These are phyloP conservation scores for Filobasidium uniguttulatum DNA, from an alignment of 1,284 basidiomycete species.

Conservation along the genomic window DNA sequence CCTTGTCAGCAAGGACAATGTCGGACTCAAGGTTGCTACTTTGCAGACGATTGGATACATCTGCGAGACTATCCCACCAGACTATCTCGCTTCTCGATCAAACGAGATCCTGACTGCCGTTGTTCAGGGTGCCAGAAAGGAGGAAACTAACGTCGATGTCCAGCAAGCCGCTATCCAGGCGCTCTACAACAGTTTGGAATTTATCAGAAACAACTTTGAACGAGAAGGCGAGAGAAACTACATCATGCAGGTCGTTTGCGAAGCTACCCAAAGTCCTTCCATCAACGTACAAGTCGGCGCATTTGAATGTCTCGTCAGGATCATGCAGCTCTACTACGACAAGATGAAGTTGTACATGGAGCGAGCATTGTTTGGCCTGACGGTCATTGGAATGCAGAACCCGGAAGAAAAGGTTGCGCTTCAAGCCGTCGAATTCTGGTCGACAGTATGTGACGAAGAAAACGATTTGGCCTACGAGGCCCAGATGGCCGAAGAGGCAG, in stretches of 20 bases:
- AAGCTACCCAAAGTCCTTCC: constrained; percentile 77
- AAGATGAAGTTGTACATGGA: constrained; percentile 99
- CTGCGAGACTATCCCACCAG: constrained; percentile 91
- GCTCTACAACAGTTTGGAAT: constrained; percentile 90
- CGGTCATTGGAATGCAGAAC: constrained; percentile 97
- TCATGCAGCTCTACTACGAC: constrained; percentile 97
- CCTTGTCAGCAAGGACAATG: constrained; percentile 67
- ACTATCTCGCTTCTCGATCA: constrained; percentile 72
- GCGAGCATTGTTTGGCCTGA: constrained; percentile 92
- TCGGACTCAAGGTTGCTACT: constrained; percentile 71
- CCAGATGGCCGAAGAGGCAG: constrained; percentile 84
- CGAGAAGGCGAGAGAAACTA: constrained; percentile 97
- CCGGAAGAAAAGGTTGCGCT: constrained; percentile 78
- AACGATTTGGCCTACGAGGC: constrained; percentile 85
- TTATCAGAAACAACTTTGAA: constrained; percentile 95
- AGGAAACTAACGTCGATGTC: constrained; percentile 84
- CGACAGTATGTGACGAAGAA: constrained; percentile 96
- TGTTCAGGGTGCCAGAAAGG: constrained; percentile 93
- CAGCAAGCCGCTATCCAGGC: constrained; percentile 91
- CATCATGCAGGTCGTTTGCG: constrained; percentile 99
- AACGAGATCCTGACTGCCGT: constrained; percentile 98
- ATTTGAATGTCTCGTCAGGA: constrained; percentile 88
- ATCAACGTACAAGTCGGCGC: constrained; percentile 77
- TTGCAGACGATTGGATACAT: constrained; percentile 93
- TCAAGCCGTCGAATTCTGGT: constrained; percentile 99